Base-by-base conservation (phyloP, 2,329 filamentous ascomycete species). In the Torrubiella hemipterigena region DNA sequence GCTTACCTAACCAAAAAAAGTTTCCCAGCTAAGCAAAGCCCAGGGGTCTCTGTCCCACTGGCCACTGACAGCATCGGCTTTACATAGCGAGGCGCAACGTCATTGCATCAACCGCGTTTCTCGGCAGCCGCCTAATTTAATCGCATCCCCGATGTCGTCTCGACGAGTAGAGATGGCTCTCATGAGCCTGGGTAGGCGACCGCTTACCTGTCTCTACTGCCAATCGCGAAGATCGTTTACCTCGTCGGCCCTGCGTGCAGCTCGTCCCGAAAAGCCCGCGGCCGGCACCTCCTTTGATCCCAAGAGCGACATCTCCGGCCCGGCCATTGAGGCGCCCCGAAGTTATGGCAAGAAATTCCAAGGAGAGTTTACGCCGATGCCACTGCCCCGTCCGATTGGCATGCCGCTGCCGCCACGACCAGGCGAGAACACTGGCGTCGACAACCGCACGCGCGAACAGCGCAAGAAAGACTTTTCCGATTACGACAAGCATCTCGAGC, bases 341-440 rank as follows among this genome's bases (percentile, higher is more conserved):
- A 61, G 65, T 17, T 76, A 75, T 42, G 75, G 75, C 44, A 67
- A 66, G 49, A 61, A 63, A 12, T 45, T 65, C 17, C 55, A 65
- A 3, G 55, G 50, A 9, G 50, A 61, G 18, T 80, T 78, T 46
- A 69, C 61, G 8, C 75, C 75, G 5, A 68, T 64, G 44, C 68
- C 67, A 13, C 58, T 81, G 25, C 57, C 65, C 23, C 75, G 84
- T 22, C 89, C 91, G 11, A 89, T 98, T 42, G 91, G 91, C 39
- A 74, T 93, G 56, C 65, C 67, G 9, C 58, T 72, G 22, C 81
- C 86, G 3, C 91, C 91, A 0, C 59, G 66, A 35, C 59, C 73
- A 10, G 85, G 85, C 37, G 77, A 96, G 53, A 95, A 96, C 57
- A 79, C 76, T 2, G 86, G 86, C 32, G 54, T 81, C 38, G 83